Evolutionary conservation across 306 rosid species (phyloP), one percentile per base, ranked within the genome.

Genomic region (Alnus glutinosa): DNA sequence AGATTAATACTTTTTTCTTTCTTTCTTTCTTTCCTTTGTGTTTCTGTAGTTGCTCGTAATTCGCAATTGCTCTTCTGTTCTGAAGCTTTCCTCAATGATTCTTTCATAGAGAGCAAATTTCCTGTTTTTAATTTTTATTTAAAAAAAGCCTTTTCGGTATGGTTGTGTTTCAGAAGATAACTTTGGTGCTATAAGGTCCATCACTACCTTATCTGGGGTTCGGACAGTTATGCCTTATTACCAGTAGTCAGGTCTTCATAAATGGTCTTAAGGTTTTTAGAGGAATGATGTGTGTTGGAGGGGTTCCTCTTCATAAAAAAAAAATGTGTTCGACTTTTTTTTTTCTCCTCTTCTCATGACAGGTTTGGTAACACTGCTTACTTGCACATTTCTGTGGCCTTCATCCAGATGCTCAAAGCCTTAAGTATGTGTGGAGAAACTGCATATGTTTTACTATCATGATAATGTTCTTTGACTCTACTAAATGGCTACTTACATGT

Each of bases 341-440:
- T 48, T 71, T 70, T 42, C 59, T 80, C 46, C 32, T 70, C 51
- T 16, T 55, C 52, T 72, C 70, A 79, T 75, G 70, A 59, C 82
- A 96, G 99, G 99, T 93, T 96, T 87, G 99, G 99, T 52, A 96
- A 96, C 87, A 93, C 99, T 15, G 98, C 98, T 49, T 96, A 91
- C 86, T 87, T 96, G 88, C 94, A 88, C 85, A 96, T 96, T 64
- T 96, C 99, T 78, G 99, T 96, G 87, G 97, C 99, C 78, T 95
- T 95, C 86, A 95, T 95, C 85, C 99, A 95, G 88, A 95, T 95
- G 99, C 99, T 95, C 78, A 95, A 95, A 83, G 99, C 98, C 79
- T 84, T 90, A 73, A 94, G 98, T 94, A 90, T 50, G 97, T 83
- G 63, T 70, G 78, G 50, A 75, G 63, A 58, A 80, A 50, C 80